Percentiles rank a stretch among this genome's conserved stretches.
Conservation (phyloP, 2,329 filamentous ascomycete genomes). For the Aureobasidium sp. region DNA sequence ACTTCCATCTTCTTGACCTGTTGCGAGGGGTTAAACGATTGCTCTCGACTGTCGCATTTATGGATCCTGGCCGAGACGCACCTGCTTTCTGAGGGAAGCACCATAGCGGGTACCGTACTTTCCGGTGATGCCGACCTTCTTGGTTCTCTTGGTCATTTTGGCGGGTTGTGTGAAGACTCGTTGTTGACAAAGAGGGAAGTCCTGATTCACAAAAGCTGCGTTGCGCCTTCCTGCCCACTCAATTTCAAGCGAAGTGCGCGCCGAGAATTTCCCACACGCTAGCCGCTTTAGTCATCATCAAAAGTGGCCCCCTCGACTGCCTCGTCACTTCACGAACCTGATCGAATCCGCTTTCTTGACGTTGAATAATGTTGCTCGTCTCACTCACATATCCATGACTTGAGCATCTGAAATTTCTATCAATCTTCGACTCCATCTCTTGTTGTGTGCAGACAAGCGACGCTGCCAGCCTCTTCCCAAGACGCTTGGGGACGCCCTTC, state of each 20-base stretch:
- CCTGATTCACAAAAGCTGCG: background rate
- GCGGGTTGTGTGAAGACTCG: conserved; percentile 18
- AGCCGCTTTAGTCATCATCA: background rate
- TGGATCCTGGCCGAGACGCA: conserved; percentile 10
- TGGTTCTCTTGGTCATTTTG: conserved; percentile 73
- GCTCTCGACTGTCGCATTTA: conserved; percentile 7
- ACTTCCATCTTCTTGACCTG: conserved; percentile 98
- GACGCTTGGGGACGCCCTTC: conserved; percentile 1
- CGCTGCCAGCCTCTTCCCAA: background rate
- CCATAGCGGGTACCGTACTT: conserved; percentile 88
- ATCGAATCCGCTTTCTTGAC: background rate
- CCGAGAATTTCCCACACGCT: no score
- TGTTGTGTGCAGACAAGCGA: background rate
- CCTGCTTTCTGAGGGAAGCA: conserved; percentile 72
- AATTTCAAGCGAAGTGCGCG: background rate
- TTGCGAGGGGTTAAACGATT: conserved; percentile 12
- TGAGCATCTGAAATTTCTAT: background rate
- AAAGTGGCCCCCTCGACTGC: background rate
- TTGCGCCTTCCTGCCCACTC: no score
- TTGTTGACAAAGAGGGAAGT: conserved; percentile 4
- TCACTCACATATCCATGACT: background rate
- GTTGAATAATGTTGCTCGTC: background rate
- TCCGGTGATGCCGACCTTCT: conserved; percentile 85
- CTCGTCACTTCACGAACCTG: background rate
- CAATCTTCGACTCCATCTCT: background rate